Conservation (phyloP, 345 rosid species). For the Pelargonium nanum region DNA sequence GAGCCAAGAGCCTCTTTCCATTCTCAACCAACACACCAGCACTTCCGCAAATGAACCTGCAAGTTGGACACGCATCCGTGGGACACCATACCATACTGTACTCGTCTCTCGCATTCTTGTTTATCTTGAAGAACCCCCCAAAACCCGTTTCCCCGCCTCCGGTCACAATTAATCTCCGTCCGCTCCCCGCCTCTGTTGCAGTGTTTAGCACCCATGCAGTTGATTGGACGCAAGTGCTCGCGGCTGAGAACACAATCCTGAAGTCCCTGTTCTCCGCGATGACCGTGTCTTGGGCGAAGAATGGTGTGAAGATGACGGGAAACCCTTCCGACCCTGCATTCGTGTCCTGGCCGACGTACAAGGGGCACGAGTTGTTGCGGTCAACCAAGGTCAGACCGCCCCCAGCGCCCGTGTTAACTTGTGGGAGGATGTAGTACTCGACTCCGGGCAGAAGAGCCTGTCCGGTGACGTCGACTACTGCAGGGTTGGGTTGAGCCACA, state of each 20-base stretch:
- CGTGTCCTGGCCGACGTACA: slow-evolving; percentile 13
- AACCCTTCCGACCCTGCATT: not conserved
- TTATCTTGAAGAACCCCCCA: slow-evolving; percentile 10
- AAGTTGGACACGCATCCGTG: slow-evolving; percentile 11
- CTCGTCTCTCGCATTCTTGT: slow-evolving; percentile 8
- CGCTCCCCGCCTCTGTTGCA: slow-evolving; percentile 2
- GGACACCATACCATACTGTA: slow-evolving; percentile 17
- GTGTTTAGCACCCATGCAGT: slow-evolving; percentile 14
- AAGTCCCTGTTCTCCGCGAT: slow-evolving; percentile 17
- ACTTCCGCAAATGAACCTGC: slow-evolving; percentile 15
- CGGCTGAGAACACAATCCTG: slow-evolving; percentile 10
- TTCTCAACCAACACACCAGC: slow-evolving; percentile 16
- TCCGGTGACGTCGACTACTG: slow-evolving; percentile 16
- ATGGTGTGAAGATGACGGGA: slow-evolving; percentile 13
- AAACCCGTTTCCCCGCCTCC: slow-evolving; percentile 4
- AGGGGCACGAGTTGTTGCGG: slow-evolving; percentile 12
- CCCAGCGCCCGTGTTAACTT: not conserved
- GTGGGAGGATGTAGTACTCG: slow-evolving; percentile 14
- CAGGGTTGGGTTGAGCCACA: slow-evolving; percentile 11
- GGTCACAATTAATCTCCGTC: slow-evolving; percentile 12
- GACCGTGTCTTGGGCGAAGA: slow-evolving; percentile 8
- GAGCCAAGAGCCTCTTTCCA: slow-evolving; percentile 13
- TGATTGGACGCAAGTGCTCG: slow-evolving; percentile 5
- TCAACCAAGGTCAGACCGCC: slow-evolving; percentile 15
- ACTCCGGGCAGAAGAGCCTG: slow-evolving; percentile 10